These are phyloP conservation scores for Nakazawaea anatomiae DNA, from an alignment of 805 yeast species.

Conservation along the genomic window DNA sequence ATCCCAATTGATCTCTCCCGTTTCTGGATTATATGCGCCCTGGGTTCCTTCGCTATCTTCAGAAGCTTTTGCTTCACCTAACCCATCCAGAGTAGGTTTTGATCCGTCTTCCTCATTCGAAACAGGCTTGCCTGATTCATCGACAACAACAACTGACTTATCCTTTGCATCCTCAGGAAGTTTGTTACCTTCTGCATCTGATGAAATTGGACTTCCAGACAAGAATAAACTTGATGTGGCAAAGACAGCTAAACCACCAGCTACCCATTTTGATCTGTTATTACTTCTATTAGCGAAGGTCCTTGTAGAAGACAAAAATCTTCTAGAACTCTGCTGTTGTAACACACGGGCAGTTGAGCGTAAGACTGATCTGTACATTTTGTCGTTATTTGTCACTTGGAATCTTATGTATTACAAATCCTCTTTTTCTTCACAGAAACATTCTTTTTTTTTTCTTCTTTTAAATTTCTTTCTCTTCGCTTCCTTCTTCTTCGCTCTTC, in stretches of 20 bases:
- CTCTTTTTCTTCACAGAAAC: neutral
- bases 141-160: neutral
- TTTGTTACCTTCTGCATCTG: slow-evolving; percentile 6
- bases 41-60: slow-evolving; percentile 35
- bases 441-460: too few species aligned
- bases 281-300: neutral
- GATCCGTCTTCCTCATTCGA: too few species aligned
- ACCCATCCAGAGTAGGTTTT: neutral
- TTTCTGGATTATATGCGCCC: slow-evolving; percentile 90
- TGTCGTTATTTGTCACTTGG: neutral
- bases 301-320: neutral
- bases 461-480: neutral
- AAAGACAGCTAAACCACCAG: neutral
- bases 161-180: neutral
- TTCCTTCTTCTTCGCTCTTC: neutral
- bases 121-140: neutral
- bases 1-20: slow-evolving; percentile 99
- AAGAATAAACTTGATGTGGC: neutral
- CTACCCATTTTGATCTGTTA: slow-evolving; percentile 3
- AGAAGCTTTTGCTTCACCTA: slow-evolving; percentile 7
- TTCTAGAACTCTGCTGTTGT: neutral
- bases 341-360: slow-evolving; percentile 1
- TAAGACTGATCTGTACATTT: neutral
- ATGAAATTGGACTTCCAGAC: neutral
- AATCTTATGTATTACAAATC: neutral